A percentile compares a stretch with the other conserved stretches of the same genome.
Conservation (phyloP, 768 basidiomycete species). For the Crucibulum laeve region DNA sequence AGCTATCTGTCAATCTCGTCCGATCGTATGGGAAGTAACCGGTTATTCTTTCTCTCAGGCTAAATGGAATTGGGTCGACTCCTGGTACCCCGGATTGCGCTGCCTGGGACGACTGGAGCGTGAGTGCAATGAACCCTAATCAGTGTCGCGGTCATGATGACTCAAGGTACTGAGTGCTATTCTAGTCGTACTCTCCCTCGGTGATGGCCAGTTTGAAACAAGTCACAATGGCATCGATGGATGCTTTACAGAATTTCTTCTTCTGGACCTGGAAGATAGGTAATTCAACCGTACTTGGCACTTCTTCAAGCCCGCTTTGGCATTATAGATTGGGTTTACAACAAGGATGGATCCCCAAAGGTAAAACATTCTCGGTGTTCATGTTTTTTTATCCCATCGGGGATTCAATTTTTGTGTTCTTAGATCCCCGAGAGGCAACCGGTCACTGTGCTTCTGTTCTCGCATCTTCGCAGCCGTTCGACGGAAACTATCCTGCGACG, state of each 20-base stretch:
- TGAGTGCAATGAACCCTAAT: slow-evolving; percentile 16
- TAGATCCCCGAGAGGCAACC: slow-evolving; percentile 43
- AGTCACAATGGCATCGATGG: slow-evolving; percentile 80
- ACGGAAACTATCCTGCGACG: slow-evolving; percentile 53
- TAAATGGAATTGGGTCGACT: slow-evolving; percentile 40
- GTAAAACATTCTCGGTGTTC: slow-evolving; percentile 32
- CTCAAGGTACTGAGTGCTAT: background rate
- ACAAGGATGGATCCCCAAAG: slow-evolving; percentile 81
- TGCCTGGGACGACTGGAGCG: slow-evolving; percentile 41
- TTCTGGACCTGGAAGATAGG: slow-evolving; percentile 98
- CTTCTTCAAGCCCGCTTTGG: slow-evolving; percentile 77
- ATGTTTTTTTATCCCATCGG: background rate
- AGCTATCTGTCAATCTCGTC: slow-evolving; percentile 22
- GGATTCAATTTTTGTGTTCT: background rate
- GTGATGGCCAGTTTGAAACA: slow-evolving; percentile 57
- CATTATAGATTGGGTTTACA: slow-evolving; percentile 84
- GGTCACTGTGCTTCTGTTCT: slow-evolving; percentile 38
- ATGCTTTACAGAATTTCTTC: slow-evolving; percentile 88
- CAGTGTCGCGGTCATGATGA: background rate
- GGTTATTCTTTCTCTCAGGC: slow-evolving; percentile 23
- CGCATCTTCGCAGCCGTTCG: slow-evolving; percentile 37
- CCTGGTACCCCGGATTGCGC: slow-evolving; percentile 30
- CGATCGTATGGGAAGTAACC: slow-evolving; percentile 10
- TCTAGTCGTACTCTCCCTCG: slow-evolving; percentile 48
- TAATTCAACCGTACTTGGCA: slow-evolving; percentile 64